A percentile compares a stretch with the other conserved stretches of the same genome.
These are phyloP conservation scores for Saturnispora besseyi DNA, from an alignment of 805 yeast genomes.

Conservation along the genomic window DNA sequence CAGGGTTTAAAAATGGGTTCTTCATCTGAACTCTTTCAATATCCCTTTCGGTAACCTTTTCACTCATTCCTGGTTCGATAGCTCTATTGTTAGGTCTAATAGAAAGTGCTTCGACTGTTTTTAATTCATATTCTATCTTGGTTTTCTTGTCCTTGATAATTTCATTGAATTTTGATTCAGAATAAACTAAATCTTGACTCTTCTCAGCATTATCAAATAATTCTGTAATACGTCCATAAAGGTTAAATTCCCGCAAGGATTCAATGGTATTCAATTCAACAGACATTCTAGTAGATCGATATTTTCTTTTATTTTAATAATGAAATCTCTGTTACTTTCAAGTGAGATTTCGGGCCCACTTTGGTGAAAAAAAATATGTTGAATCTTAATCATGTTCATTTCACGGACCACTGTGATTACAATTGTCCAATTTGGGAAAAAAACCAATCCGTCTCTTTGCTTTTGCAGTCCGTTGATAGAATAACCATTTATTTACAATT, in stretches of 20 bases:
- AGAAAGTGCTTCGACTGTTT: slow-evolving; percentile 27
- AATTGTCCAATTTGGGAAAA: not conserved
- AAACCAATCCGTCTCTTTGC: not conserved
- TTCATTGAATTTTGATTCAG: slow-evolving; percentile 15
- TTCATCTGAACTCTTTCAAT: slow-evolving; percentile 27
- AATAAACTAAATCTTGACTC: slow-evolving; percentile 20
- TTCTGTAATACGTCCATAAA: slow-evolving; percentile 12
- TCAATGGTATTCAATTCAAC: slow-evolving; percentile 13
- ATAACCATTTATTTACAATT: no score
- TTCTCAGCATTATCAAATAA: slow-evolving; percentile 20
- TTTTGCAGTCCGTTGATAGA: no score
- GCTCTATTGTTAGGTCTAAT: slow-evolving; percentile 31
- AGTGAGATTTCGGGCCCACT: no score
- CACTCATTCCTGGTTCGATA: slow-evolving; percentile 25
- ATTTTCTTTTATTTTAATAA: no score
- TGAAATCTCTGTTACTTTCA: no score
- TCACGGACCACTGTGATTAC: slow-evolving; percentile 1
- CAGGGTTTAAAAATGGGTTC: slow-evolving; percentile 78
- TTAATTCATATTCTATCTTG: slow-evolving; percentile 24
- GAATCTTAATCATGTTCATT: not conserved
- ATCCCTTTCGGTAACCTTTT: slow-evolving; percentile 29
- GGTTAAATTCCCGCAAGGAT: slow-evolving; percentile 17
- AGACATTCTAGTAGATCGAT: not conserved
- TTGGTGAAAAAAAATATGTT: not conserved
- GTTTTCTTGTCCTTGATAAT: slow-evolving; percentile 18